Base-by-base conservation (phyloP, 768 basidiomycete species). In the Mycena alexandri region DNA sequence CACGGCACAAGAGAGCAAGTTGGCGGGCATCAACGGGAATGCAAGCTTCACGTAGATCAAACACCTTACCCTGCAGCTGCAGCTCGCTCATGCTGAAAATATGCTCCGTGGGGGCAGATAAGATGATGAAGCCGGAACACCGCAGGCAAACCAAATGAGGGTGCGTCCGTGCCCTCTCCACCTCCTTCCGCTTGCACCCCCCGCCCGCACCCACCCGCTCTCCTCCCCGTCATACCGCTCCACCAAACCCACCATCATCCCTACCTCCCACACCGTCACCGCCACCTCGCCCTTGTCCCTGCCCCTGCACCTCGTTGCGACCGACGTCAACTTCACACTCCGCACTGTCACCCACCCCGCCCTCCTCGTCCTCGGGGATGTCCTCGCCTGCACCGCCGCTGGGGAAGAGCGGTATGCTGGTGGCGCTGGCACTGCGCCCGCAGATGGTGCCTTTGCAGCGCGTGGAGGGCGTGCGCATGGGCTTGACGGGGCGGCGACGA, bases 61-160 rank as follows among this genome's bases (percentile, higher is more conserved):
- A 98, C 2, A 97, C 94, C 78, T 99, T 97, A 16, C 98, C 98
- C 5, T 96, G 89, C 71, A 99, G 90, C 5, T 88, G 83, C 42
- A 99, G 80, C 77, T 99, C 98, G 25, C 82, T 81, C 6, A 82
- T 79, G 71, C 89, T 93, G 85, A 91, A 99, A 58, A 99, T 93
- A 76, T 98, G 92, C 74, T 98, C 90, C 69, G 90, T 94, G 2
- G 98, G 98, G 75, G n/a, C 98, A 99, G 78, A 99, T 98, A 65
- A 99, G 78, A 59, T 96, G 74, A 99, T 92, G 78, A 99, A 99
- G 51, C 96, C 85, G 0, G 94, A 72, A 88, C 89, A n/a, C 79
- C 91, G 69, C 96, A 98, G 36, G 93, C 83, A 75, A 98, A 89
- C 97, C 96, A 98, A 73, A 99, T 99, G 79, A 99, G 83, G 65